Percentiles rank a stretch among this genome's conserved stretches.
Evolutionary conservation across 2,329 filamentous ascomycete genomes (phyloP).

Genomic region (Aspergillus amoenus): DNA sequence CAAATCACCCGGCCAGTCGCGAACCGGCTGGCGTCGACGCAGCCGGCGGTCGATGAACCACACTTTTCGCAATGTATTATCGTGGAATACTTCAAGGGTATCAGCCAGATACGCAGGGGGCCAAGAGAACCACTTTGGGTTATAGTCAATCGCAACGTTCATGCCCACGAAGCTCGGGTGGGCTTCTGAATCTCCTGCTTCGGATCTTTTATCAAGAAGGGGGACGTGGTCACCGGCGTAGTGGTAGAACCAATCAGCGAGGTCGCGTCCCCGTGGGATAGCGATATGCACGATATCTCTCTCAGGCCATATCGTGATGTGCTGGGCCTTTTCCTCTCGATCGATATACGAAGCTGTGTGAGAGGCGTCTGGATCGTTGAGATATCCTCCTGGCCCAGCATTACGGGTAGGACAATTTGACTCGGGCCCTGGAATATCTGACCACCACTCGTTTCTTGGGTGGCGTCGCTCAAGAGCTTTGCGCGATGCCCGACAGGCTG

Average conservation of each 20-base stretch:
- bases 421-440: not conserved
- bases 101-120: not conserved
- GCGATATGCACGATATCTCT: not conserved
- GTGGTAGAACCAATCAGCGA: not conserved
- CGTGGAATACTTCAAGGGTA: not conserved
- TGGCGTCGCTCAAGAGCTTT: not conserved
- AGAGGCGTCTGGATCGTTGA: not conserved
- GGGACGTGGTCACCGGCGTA: not conserved
- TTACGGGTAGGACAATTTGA: not conserved
- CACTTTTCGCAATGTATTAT: not conserved
- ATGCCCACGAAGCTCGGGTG: not conserved
- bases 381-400: not conserved
- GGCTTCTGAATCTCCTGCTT: not conserved
- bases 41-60: not conserved
- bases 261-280: not conserved
- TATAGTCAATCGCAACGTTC: not conserved
- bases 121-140: not conserved
- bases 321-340: not conserved
- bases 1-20: not conserved
- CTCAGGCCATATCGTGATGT: not conserved
- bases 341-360: not conserved
- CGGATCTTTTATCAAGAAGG: not conserved
- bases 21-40: not conserved
- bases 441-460: not conserved
- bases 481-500: not conserved